A percentile compares a stretch with the other conserved stretches of the same genome.
Evolutionary conservation across 2,329 filamentous ascomycete species (phyloP).

Genomic region (Aspergillus tubingensis): DNA sequence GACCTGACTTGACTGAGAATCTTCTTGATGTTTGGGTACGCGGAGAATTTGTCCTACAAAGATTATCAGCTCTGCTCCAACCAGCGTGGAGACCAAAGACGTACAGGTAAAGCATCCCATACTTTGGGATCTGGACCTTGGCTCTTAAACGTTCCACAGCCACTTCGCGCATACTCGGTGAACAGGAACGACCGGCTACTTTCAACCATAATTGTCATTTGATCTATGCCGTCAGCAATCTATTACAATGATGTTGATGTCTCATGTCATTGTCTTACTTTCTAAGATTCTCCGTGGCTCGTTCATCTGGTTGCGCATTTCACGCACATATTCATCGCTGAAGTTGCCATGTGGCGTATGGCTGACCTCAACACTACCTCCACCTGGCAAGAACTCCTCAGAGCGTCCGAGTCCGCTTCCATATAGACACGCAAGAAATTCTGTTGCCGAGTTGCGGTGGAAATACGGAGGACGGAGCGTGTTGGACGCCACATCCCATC

Average conservation of each 20-base stretch:
- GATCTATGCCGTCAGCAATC: slow-evolving; percentile 19
- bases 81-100: slow-evolving; percentile 2
- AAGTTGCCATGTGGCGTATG: slow-evolving; percentile 38
- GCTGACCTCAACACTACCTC: slow-evolving; percentile 29
- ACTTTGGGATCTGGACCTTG: slow-evolving; percentile 31
- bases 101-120: slow-evolving; percentile 31
- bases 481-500: slow-evolving; percentile 69
- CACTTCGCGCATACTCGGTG: slow-evolving; percentile 29
- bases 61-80: neutral
- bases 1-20: slow-evolving; percentile 29
- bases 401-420: slow-evolving; percentile 31
- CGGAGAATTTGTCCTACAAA: slow-evolving; percentile 30
- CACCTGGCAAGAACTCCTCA: slow-evolving; percentile 31
- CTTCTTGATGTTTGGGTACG: slow-evolving; percentile 30
- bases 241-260: neutral
- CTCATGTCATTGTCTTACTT: slow-evolving; percentile 22
- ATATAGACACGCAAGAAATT: slow-evolving; percentile 50
- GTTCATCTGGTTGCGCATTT: slow-evolving; percentile 48
- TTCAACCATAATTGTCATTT: slow-evolving; percentile 37
- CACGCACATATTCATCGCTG: slow-evolving; percentile 48
- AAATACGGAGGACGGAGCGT: slow-evolving; percentile 74
- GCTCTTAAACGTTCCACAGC: slow-evolving; percentile 30
- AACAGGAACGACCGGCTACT: slow-evolving; percentile 32
- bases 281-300: slow-evolving; percentile 48
- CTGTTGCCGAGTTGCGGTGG: slow-evolving; percentile 68